Evolutionary conservation across 2,329 filamentous ascomycete genomes (phyloP).

Genomic region (Aspergillus intermedius): DNA sequence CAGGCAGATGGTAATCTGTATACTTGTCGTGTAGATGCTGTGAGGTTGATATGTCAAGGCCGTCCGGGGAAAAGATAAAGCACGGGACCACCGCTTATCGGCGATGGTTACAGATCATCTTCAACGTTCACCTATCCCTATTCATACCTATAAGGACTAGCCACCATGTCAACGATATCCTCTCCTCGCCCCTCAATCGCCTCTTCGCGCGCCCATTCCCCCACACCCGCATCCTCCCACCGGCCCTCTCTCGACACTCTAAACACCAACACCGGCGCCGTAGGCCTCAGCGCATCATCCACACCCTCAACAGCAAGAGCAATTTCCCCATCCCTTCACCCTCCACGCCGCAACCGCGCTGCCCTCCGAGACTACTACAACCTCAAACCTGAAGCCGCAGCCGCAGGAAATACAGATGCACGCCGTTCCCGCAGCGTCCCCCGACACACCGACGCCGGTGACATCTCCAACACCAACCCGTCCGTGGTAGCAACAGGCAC

Average conservation of each 20-base stretch:
- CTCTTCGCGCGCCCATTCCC: slow-evolving; percentile 46
- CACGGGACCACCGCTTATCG: slow-evolving; percentile 21
- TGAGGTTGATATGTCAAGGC: background rate
- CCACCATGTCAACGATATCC: slow-evolving; percentile 52
- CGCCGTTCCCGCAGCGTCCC: slow-evolving; percentile 33
- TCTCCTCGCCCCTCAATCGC: slow-evolving; percentile 55
- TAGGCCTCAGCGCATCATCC: slow-evolving; percentile 38
- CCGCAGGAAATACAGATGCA: slow-evolving; percentile 18
- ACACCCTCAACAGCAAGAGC: slow-evolving; percentile 37
- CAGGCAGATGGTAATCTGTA: too few relatives aligned
- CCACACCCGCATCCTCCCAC: slow-evolving; percentile 66
- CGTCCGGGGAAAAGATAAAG: slow-evolving; percentile 2
- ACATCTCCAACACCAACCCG: slow-evolving; percentile 31
- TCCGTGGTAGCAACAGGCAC: slow-evolving; percentile 25
- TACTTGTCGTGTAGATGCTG: background rate
- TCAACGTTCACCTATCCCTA: slow-evolving; percentile 6
- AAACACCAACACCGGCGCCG: slow-evolving; percentile 48
- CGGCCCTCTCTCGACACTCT: slow-evolving; percentile 65
- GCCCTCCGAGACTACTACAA: slow-evolving; percentile 95
- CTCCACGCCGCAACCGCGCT: slow-evolving; percentile 62
- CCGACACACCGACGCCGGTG: slow-evolving; percentile 34
- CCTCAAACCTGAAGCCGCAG: slow-evolving; percentile 50
- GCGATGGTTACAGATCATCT: background rate
- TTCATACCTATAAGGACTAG: slow-evolving; percentile 2
- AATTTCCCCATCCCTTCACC: slow-evolving; percentile 29